These are phyloP conservation scores for Pelargonium citronellum DNA, from an alignment of 441 rosid genomes.

Conservation along the genomic window DNA sequence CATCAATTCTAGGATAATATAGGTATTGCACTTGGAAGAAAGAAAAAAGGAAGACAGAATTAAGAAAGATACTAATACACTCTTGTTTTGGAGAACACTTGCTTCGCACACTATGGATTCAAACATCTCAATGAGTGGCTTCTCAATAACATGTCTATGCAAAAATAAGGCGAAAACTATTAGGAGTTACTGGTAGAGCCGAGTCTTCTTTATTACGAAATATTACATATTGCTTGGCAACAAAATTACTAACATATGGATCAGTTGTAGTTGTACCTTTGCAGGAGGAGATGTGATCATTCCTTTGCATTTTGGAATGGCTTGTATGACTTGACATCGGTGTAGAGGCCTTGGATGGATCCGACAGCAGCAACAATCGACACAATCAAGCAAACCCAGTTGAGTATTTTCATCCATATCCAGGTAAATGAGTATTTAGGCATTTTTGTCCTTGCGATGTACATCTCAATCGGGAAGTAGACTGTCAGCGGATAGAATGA, in stretches of 20 bases:
- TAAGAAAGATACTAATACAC: too few species aligned
- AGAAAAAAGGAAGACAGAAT: too few species aligned
- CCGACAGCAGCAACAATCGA: conserved; percentile 68
- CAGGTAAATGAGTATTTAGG: conserved; percentile 49
- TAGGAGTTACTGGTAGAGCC: not conserved
- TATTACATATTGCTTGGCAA: not conserved
- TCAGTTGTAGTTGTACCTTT: not conserved
- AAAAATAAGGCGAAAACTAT: not conserved
- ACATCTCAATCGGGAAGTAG: conserved; percentile 76
- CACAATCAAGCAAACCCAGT: conserved; percentile 46
- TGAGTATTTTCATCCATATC: conserved; percentile 61
- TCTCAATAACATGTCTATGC: not conserved
- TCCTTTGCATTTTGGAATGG: conserved; percentile 41
- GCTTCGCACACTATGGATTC: conserved; percentile 2
- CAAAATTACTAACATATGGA: too few species aligned
- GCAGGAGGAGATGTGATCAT: not conserved
- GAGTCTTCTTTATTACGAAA: not conserved
- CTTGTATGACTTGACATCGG: conserved; percentile 53
- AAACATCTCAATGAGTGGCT: not conserved
- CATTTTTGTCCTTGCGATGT: conserved; percentile 52
- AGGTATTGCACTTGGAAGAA: too few species aligned
- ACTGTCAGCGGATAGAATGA: conserved; percentile 81
- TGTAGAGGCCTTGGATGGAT: conserved; percentile 60
- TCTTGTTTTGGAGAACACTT: too few species aligned
- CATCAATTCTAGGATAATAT: too few species aligned